Evolutionary conservation across 2,329 filamentous ascomycete species (phyloP).

Genomic region (Orbilia brochopaga): DNA sequence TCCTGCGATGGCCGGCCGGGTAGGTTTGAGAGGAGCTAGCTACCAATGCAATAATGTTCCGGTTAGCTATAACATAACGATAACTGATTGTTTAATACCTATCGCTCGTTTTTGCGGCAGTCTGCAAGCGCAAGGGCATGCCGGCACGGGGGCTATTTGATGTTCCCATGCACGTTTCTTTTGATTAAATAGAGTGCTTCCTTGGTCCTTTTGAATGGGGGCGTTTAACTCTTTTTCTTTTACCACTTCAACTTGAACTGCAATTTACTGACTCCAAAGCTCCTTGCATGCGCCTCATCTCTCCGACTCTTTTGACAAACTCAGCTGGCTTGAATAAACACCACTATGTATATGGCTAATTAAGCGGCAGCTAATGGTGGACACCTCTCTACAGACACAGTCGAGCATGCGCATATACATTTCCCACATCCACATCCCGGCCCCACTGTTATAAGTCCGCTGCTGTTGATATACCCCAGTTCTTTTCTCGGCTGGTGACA

Average conservation of each 20-base stretch:
- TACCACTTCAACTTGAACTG: constrained; percentile 22
- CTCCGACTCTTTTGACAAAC: not conserved
- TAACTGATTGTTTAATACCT: constrained; percentile 19
- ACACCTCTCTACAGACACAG: not conserved
- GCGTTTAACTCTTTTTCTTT: constrained; percentile 19
- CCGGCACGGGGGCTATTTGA: constrained; percentile 51
- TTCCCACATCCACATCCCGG: constrained; percentile 18
- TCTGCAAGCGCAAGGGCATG: constrained; percentile 13
- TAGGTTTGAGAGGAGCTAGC: constrained; percentile 17
- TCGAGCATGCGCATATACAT: not conserved
- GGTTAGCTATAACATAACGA: not conserved
- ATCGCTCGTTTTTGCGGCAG: constrained; percentile 13
- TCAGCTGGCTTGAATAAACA: not conserved
- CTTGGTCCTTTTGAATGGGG: constrained; percentile 32
- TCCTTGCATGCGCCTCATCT: constrained; percentile 21
- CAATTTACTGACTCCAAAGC: constrained; percentile 6
- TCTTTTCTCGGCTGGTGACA: constrained; percentile 20
- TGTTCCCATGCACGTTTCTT: constrained; percentile 37
- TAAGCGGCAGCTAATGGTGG: not conserved
- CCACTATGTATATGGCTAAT: constrained; percentile 6
- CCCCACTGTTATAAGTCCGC: constrained; percentile 32
- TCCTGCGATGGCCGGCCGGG: constrained; percentile 26
- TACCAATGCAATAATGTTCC: not conserved
- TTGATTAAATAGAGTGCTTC: constrained; percentile 40
- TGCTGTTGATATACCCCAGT: not conserved